Base-by-base conservation (phyloP, 108 stramenopile species). In the Nitzschia palea region DNA sequence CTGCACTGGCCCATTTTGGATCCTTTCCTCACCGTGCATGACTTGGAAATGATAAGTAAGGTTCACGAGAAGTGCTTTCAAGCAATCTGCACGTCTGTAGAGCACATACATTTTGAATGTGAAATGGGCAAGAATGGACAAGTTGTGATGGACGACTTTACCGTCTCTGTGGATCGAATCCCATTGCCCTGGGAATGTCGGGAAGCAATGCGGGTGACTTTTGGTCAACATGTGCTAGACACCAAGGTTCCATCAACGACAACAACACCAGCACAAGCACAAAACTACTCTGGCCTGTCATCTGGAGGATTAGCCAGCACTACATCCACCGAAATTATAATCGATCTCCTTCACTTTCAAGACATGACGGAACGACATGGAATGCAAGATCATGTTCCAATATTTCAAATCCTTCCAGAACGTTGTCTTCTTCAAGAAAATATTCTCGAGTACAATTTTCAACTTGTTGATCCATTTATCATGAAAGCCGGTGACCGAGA, bases 1-100 rank as follows among this genome's bases (percentile, higher is more conserved):
- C n/a, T 14, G 20, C 6, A 37, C 2, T 60, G 59, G 59, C 59
- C 59, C 15, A 25, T 60, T 8, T 60, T 40, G n/a, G 10, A 40
- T 42, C 33, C 25, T 14, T 42, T n/a, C 2, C 20, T 40, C 2
- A 25, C 36, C 1, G 1, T 40, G 0, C 1, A 8, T 12, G 22
- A 43, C 1, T 25, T 40, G 36, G 31, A 40, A 12, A 12, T 1
- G 3, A 60, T 60, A 17, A 17, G 43, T 23, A 2, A 34, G 1
- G 40, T 40, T 25, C 59, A 60, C 33, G 36, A 14, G 2, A 18
- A 40, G 12, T 60, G 59, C 33, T 40, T 43, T 8, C 12, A 28
- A 23, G 59, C 59, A 1, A 15, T 60, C 25, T 60, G 59, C 23
- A n/a, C 40, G 20, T 18, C 37, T 20, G 23, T 60, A 6, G 36